Evolutionary conservation across 805 yeast species (phyloP).

Genomic region (Huiozyma sinensis): DNA sequence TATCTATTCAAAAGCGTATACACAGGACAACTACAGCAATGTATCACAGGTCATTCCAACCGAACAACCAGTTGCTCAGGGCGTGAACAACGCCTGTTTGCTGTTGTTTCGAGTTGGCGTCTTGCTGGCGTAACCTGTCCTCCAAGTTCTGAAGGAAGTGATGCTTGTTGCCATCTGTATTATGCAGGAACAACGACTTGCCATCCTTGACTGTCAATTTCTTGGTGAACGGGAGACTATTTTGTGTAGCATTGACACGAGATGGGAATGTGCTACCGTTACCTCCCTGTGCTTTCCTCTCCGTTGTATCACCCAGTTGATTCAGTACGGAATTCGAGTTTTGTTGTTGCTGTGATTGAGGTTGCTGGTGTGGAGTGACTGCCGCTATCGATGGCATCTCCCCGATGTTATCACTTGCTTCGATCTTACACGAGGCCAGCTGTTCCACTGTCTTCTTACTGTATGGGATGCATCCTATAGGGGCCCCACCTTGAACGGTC

Average conservation of each 20-base stretch:
- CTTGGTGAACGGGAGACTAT: conserved; percentile 12
- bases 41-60: conserved; percentile 40
- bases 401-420: conserved; percentile 23
- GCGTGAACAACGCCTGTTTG: conserved; percentile 17
- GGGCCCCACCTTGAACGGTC: conserved; percentile 49
- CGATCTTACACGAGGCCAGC: conserved; percentile 32
- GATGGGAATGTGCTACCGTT: not conserved
- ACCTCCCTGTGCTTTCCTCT: not conserved
- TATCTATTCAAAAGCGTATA: not conserved
- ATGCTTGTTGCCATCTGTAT: conserved; percentile 14
- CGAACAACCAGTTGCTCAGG: conserved; percentile 41
- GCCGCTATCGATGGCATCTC: conserved; percentile 4
- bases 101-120: conserved; percentile 8
- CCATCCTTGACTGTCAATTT: conserved; percentile 34
- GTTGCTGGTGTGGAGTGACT: not conserved
- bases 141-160: conserved; percentile 22
- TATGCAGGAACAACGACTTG: conserved; percentile 30
- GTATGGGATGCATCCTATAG: conserved; percentile 63
- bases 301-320: not conserved
- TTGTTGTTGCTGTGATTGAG: not conserved
- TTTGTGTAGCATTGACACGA: not conserved
- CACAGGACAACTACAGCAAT: not conserved
- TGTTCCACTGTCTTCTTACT: conserved; percentile 51
- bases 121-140: conserved; percentile 20
- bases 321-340: not conserved